These are phyloP conservation scores for Phlebiopsis flavidoalba DNA, from an alignment of 768 basidiomycete species.

Conservation along the genomic window DNA sequence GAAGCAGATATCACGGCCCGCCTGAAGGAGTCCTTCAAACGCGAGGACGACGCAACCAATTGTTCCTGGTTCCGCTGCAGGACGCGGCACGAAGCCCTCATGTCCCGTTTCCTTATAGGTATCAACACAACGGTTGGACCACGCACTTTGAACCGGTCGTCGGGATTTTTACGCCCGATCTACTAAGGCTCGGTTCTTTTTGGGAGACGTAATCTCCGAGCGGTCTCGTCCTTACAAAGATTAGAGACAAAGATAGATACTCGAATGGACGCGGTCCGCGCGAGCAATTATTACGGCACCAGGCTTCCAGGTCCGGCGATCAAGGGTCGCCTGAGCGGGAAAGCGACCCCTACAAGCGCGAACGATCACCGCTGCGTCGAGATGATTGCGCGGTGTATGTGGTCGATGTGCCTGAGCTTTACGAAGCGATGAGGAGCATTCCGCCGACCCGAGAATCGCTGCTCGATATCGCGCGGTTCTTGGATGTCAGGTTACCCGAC, in stretches of 20 bases:
- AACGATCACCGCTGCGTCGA: neutral
- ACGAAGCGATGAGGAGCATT: conserved; percentile 10
- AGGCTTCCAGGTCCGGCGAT: conserved; percentile 2
- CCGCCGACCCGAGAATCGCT: conserved; percentile 2
- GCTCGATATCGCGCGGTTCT: conserved; percentile 4
- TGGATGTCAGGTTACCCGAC: conserved; percentile 10
- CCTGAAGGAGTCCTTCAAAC: conserved; percentile 20
- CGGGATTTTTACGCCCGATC: neutral
- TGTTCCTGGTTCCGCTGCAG: conserved; percentile 45
- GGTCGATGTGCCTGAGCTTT: conserved; percentile 19
- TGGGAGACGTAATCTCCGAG: neutral
- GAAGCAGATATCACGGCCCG: neutral
- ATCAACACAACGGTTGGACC: conserved; percentile 38
- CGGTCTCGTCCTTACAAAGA: neutral
- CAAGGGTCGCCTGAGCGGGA: conserved; percentile 8
- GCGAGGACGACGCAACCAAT: conserved; percentile 25
- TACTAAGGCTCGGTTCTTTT: neutral
- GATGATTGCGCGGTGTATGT: conserved; percentile 11
- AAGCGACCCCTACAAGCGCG: neutral
- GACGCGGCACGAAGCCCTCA: conserved; percentile 33
- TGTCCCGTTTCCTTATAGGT: conserved; percentile 37
- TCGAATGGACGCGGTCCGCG: neutral
- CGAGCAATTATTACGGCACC: neutral
- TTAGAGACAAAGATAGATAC: neutral
- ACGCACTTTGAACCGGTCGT: conserved; percentile 28